Evolutionary conservation across 23 red algal species (phyloP).

Genomic region (Chondrus crispus): DNA sequence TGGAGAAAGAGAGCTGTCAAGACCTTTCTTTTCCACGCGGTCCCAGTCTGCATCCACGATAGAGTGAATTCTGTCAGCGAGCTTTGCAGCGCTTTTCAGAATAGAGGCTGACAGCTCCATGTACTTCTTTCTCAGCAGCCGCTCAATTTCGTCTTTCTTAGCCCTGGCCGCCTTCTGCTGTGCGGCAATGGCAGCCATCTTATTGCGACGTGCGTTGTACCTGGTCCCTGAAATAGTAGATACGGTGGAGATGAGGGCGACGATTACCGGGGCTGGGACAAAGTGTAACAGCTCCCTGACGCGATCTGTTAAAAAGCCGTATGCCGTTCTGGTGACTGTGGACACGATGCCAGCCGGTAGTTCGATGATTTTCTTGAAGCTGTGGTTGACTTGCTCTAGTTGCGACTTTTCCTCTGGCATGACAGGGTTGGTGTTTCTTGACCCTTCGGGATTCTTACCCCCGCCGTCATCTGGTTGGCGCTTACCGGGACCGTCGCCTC

Average conservation of each 20-base stretch:
- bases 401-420: too few relatives aligned
- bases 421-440: too few relatives aligned
- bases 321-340: too few relatives aligned
- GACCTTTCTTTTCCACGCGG: slow-evolving; percentile 11
- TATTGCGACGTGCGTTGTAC: slow-evolving; percentile 24
- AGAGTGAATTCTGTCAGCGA: slow-evolving; percentile 47
- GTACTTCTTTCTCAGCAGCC: slow-evolving; percentile 45
- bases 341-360: too few relatives aligned
- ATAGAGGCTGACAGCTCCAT: slow-evolving; percentile 28
- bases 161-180: neutral
- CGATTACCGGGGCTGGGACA: slow-evolving; percentile 32
- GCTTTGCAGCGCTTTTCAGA: slow-evolving; percentile 63
- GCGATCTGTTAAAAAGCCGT: too few relatives aligned
- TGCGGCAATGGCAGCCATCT: neutral
- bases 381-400: too few relatives aligned
- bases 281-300: neutral
- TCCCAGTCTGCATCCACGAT: slow-evolving; percentile 34
- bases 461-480: too few relatives aligned
- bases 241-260: slow-evolving; percentile 44
- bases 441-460: too few relatives aligned
- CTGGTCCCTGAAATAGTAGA: slow-evolving; percentile 28
- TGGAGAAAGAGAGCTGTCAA: neutral
- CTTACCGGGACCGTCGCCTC: too few relatives aligned
- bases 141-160: slow-evolving; percentile 43
- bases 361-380: too few relatives aligned